Evolutionary conservation across 139 green algal species (phyloP).

Genomic region (Coelastrella sp.): DNA sequence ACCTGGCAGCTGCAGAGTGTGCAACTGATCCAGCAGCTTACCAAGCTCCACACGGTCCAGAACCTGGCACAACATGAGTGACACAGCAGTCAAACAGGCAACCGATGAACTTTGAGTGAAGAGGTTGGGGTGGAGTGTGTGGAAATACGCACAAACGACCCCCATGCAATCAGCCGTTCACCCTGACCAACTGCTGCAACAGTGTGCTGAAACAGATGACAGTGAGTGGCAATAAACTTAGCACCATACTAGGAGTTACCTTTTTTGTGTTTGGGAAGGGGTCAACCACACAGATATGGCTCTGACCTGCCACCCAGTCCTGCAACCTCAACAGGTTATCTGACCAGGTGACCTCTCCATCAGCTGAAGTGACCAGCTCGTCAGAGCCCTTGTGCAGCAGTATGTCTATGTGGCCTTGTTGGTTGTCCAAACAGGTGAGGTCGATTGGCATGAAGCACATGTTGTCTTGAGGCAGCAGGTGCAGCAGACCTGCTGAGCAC

Average conservation of each 20-base stretch:
- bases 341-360: constrained; percentile 36
- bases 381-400: constrained; percentile 85
- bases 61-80: constrained; percentile 46
- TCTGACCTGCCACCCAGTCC: constrained; percentile 24
- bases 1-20: constrained; percentile 31
- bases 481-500: constrained; percentile 48
- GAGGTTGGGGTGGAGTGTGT: too few relatives aligned
- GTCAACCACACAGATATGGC: constrained; percentile 50
- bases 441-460: constrained; percentile 69
- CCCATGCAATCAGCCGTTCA: too few relatives aligned
- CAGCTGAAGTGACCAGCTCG: constrained; percentile 51
- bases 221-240: too few relatives aligned
- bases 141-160: too few relatives aligned
- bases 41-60: constrained; percentile 52
- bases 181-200: too few relatives aligned
- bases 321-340: constrained; percentile 33
- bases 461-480: constrained; percentile 25
- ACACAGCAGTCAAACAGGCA: too few relatives aligned
- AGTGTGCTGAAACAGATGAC: too few relatives aligned
- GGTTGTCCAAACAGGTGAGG: constrained; percentile 34
- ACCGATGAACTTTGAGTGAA: too few relatives aligned
- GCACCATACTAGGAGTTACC: too few relatives aligned
- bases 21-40: background rate
- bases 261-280: constrained; percentile 55
- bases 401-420: constrained; percentile 58